Conservation (phyloP, 257 asterid genomes). For the Nicotiana tomentosiformis region DNA sequence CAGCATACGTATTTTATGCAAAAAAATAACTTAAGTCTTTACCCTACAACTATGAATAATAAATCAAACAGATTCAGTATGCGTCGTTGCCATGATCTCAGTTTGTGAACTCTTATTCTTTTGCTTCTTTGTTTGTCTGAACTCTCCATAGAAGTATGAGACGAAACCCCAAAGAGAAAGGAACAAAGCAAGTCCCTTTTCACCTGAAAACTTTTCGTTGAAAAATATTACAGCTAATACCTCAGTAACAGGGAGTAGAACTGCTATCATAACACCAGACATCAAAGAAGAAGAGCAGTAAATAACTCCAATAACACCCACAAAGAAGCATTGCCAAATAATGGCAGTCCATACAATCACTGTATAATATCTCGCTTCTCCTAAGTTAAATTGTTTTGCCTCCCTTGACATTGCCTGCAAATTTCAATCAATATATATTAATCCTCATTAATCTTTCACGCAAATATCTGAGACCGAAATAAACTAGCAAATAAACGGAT, state of each 20-base stretch:
- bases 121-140: background rate
- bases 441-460: too few relatives aligned
- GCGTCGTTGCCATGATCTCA: background rate
- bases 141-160: constrained; percentile 6
- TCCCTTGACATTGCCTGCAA: constrained; percentile 4
- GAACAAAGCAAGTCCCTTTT: constrained; percentile 4
- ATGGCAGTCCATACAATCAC: constrained; percentile 2
- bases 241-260: constrained; percentile 5
- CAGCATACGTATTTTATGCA: background rate
- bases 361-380: background rate
- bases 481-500: too few relatives aligned
- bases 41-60: background rate
- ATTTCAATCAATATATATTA: background rate
- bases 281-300: background rate
- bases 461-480: too few relatives aligned
- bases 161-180: constrained; percentile 10
- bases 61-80: background rate
- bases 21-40: too few relatives aligned
- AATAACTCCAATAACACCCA: constrained; percentile 9
- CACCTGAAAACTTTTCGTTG: background rate
- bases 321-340: constrained; percentile 5
- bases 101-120: background rate
- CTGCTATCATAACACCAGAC: background rate
- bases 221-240: constrained; percentile 1
- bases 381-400: background rate